Percentiles rank a stretch among this genome's conserved stretches.
These are phyloP conservation scores for Penicillium vulpinum DNA, from an alignment of 2,329 filamentous ascomycete genomes.

Conservation along the genomic window DNA sequence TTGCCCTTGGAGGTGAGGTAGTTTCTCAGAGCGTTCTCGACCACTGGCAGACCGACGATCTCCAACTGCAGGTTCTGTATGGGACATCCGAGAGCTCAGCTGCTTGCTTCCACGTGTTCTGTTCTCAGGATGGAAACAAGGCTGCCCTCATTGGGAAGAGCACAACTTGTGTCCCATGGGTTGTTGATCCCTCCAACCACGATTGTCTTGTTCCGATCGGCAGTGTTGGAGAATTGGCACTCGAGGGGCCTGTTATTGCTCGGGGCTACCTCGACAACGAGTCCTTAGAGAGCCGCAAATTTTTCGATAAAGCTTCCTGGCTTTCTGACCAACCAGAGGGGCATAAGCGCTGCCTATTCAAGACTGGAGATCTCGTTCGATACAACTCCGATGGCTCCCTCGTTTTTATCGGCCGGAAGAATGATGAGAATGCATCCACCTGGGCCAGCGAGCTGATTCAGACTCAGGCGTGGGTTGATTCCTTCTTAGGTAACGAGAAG, in stretches of 20 bases:
- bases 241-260: constrained; percentile 52
- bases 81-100: constrained; percentile 30
- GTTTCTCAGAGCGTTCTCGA: constrained; percentile 1
- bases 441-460: constrained; percentile 4
- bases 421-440: not conserved
- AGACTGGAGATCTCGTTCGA: constrained; percentile 42
- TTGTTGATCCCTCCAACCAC: constrained; percentile 34
- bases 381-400: constrained; percentile 40
- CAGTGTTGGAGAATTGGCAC: constrained; percentile 23
- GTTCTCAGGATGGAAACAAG: not conserved
- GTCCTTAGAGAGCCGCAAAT: constrained; percentile 50
- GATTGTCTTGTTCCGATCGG: constrained; percentile 38
- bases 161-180: constrained; percentile 32
- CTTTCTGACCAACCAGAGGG: constrained; percentile 23
- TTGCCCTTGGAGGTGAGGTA: constrained; percentile 27
- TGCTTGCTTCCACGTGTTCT: constrained; percentile 21
- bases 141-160: constrained; percentile 24
- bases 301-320: constrained; percentile 48
- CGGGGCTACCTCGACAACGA: constrained; percentile 58
- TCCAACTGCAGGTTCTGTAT: constrained; percentile 25
- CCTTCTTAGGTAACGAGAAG: constrained; percentile 16
- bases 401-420: constrained; percentile 36
- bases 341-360: constrained; percentile 27
- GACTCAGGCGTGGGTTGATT: constrained; percentile 17
- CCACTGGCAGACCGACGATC: constrained; percentile 18